Conservation (phyloP, 805 yeast species). For the Ogataea henricii region DNA sequence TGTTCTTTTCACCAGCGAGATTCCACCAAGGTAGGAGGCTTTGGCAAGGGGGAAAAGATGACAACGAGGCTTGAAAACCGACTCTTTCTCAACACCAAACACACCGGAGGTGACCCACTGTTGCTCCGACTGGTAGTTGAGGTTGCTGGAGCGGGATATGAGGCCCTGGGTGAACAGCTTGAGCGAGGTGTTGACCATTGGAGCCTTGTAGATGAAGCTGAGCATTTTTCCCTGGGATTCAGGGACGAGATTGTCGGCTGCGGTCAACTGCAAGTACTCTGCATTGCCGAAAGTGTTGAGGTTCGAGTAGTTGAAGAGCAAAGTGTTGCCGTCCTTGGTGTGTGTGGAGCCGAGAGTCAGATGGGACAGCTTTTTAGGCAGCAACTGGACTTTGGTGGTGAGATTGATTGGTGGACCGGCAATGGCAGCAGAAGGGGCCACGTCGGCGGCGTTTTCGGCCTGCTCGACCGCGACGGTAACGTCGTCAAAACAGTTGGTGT, state of each 20-base stretch:
- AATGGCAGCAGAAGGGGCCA: conserved; percentile 8
- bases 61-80: conserved; percentile 5
- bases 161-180: conserved; percentile 49
- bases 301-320: conserved; percentile 39
- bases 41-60: conserved; percentile 9
- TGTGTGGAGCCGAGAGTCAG: conserved; percentile 38
- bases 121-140: conserved; percentile 54
- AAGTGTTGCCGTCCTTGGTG: conserved; percentile 37
- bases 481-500: conserved; percentile 32
- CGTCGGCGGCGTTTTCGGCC: conserved; percentile 6
- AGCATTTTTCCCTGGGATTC: conserved; percentile 56
- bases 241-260: conserved; percentile 45
- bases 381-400: conserved; percentile 35
- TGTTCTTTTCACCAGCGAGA: conserved; percentile 60
- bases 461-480: conserved; percentile 27
- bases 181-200: conserved; percentile 46
- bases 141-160: conserved; percentile 51
- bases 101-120: conserved; percentile 50
- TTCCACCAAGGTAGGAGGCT: conserved; percentile 44
- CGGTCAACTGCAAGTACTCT: conserved; percentile 56
- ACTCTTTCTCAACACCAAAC: conserved; percentile 47
- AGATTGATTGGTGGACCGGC: conserved; percentile 35
- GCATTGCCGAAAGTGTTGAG: conserved; percentile 70
- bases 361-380: conserved; percentile 34
- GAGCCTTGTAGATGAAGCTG: conserved; percentile 50